phyloP scores from a whole-genome alignment of 495 filamentous ascomycete genomes.

The Baudoinia panamericana region DNA sequence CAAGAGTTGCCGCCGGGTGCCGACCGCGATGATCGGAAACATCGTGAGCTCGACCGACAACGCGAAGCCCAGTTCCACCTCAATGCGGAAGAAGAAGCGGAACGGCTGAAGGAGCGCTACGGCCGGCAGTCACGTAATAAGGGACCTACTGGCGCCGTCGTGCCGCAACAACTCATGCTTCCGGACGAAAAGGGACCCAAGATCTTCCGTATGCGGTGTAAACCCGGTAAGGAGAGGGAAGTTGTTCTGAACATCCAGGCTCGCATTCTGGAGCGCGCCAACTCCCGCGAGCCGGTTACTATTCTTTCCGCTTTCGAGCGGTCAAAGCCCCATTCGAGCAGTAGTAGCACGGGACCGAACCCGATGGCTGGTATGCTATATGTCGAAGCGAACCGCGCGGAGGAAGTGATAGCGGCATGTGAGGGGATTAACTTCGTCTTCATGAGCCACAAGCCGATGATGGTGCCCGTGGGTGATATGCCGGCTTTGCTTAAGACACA shows the following conservation, averaged over 20 bases:
- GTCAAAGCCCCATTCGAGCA: no score
- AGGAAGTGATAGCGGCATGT: constrained; percentile 67
- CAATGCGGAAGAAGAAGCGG: constrained; percentile 88
- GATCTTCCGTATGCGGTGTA: constrained; percentile 89
- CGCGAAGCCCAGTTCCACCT: constrained; percentile 71
- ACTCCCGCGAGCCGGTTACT: constrained; percentile 60
- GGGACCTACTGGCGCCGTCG: constrained; percentile 48
- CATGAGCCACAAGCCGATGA: constrained; percentile 62
- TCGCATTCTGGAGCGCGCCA: constrained; percentile 62
- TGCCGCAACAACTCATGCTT: constrained; percentile 78
- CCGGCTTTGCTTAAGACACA: constrained; percentile 82
- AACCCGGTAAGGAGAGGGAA: constrained; percentile 87
- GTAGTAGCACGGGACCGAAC: constrained; percentile 43
- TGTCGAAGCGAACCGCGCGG: constrained; percentile 74
- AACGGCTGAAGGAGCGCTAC: constrained; percentile 72
- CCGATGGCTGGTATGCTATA: constrained; percentile 91
- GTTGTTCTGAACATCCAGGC: constrained; percentile 75
- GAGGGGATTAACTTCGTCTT: constrained; percentile 79
- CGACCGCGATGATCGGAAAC: constrained; percentile 76
- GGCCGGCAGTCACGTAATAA: constrained; percentile 46
- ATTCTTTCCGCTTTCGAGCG: constrained; percentile 87
- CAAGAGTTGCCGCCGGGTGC: constrained; percentile 66
- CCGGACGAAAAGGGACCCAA: constrained; percentile 90
- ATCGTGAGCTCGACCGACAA: constrained; percentile 85
- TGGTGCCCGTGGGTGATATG: constrained; percentile 96